Conservation (phyloP, 805 yeast genomes). For the Nakazawaea pomicola region DNA sequence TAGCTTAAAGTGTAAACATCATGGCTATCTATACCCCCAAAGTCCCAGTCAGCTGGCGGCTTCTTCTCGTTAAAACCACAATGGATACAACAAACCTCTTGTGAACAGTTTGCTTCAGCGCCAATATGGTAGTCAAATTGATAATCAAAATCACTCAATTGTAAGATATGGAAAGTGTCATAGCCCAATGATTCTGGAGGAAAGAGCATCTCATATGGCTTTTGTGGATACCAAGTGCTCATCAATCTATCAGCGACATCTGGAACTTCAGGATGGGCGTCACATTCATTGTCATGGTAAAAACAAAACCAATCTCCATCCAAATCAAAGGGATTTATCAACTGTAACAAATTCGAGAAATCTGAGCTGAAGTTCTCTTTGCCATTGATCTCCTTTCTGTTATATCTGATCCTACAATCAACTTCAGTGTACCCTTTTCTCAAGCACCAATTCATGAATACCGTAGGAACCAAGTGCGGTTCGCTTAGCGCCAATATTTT, state of each 20-base stretch:
- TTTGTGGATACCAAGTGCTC: conserved; percentile 11
- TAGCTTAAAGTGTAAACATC: conserved; percentile 14
- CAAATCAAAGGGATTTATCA: conserved; percentile 21
- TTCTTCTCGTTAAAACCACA: conserved; percentile 26
- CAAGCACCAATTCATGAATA: conserved; percentile 22
- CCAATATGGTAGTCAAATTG: conserved; percentile 34
- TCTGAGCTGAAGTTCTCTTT: conserved; percentile 19
- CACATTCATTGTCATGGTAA: conserved; percentile 18
- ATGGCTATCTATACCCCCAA: not conserved
- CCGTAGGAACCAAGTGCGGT: conserved; percentile 21
- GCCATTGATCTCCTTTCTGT: conserved; percentile 15
- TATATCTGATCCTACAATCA: conserved; percentile 18
- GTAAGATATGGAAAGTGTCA: conserved; percentile 32
- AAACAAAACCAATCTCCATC: conserved; percentile 28
- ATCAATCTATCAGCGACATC: conserved; percentile 7
- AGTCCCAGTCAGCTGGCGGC: conserved; percentile 14
- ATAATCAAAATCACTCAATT: conserved; percentile 36
- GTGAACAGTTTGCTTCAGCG: conserved; percentile 35
- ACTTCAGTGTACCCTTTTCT: conserved; percentile 15
- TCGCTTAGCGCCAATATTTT: conserved; percentile 17
- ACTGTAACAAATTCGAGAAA: conserved; percentile 20
- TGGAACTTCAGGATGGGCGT: conserved; percentile 13
- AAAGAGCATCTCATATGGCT: conserved; percentile 7
- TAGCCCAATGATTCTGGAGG: conserved; percentile 13
- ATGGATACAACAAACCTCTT: conserved; percentile 34